Evolutionary conservation across 305 asterid genomes (phyloP), one percentile per base, ranked within the genome.

Genomic region (Fraxinus sp.): DNA sequence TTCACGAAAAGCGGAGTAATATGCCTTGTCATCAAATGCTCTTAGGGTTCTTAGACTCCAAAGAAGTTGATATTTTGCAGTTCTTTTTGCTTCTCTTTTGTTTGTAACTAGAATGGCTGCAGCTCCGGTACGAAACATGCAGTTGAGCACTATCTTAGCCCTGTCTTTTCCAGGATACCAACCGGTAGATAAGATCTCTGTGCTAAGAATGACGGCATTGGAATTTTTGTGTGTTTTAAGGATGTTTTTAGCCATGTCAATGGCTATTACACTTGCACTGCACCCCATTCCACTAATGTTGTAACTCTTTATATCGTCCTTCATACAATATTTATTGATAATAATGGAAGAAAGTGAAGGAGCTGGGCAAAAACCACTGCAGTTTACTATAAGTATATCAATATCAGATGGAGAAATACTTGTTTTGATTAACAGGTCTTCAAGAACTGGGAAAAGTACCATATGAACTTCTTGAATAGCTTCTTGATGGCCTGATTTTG

Each of bases 251-350:
- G 96, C 97, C 93, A 88, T 88, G 43, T 93, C 97, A 3, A 95
- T 43, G 11, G 93, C 94, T 73, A 93, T n/a, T 0, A 94, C 95
- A 72, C 97, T 95, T 0, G 94, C 98, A 68, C 95, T 90, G 88
- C 98, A 95, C 43, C 98, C 98, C 98, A 95, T 95, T 9, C 98
- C 98, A 39, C 92, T 85, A 0, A 95, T 9, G 1, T 83, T 91
- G 86, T 84, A 95, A 88, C 92, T 91, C 66, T 89, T 92, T 0
- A 92, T 77, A 52, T 92, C 95, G 55, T 93, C 93, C 57, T 91
- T 88, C 91, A 92, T 83, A 30, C 82, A 36, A 78, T 62, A 91
- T 46, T 80, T 80, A 86, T 88, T 90, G 43, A 92, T 62, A 2
- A 95, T 68, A 32, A 91, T 85, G 52, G 96, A 86, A 1, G 96